Percentiles rank a stretch among this genome's conserved stretches.
Evolutionary conservation across 768 basidiomycete genomes (phyloP).

Genomic region (Amanita muscaria): DNA sequence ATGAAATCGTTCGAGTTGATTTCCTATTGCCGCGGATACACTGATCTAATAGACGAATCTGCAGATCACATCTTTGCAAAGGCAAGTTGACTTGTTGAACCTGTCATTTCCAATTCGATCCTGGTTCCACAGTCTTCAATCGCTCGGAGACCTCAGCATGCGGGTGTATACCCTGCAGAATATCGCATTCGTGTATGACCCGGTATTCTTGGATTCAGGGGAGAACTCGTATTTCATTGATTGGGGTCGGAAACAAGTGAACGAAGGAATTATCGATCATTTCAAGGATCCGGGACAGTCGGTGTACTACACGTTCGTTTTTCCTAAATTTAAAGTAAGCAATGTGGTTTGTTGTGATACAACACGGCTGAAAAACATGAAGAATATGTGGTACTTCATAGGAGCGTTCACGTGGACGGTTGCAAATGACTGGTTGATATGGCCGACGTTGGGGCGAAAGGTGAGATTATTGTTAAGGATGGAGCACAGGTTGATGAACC

Average conservation of each 20-base stretch:
- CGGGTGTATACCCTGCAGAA: slow-evolving; percentile 30
- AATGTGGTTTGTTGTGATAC: neutral
- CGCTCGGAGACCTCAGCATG: slow-evolving; percentile 32
- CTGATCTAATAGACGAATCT: neutral
- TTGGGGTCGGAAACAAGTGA: slow-evolving; percentile 35
- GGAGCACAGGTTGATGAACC: slow-evolving; percentile 5
- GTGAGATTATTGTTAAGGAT: slow-evolving; percentile 17
- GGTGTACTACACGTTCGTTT: slow-evolving; percentile 43
- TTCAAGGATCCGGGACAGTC: slow-evolving; percentile 19
- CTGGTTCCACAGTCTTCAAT: slow-evolving; percentile 22
- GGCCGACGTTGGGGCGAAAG: slow-evolving; percentile 28
- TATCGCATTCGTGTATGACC: slow-evolving; percentile 46
- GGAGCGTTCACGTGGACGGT: slow-evolving; percentile 39
- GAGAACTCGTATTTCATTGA: slow-evolving; percentile 39
- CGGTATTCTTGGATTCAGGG: slow-evolving; percentile 42
- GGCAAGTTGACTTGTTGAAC: slow-evolving; percentile 13
- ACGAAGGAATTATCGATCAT: slow-evolving; percentile 24
- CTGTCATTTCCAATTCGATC: neutral
- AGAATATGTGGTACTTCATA: slow-evolving; percentile 41
- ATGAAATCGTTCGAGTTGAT: slow-evolving; percentile 30
- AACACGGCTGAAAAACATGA: slow-evolving; percentile 4
- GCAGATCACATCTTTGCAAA: slow-evolving; percentile 18
- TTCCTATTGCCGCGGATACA: neutral
- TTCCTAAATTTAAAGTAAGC: slow-evolving; percentile 35
- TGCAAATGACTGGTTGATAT: slow-evolving; percentile 23